A percentile compares a stretch with the other conserved stretches of the same genome.
Evolutionary conservation across 371 early-diverging fungal genomes (phyloP).

Genomic region (Mucor plumbeus): DNA sequence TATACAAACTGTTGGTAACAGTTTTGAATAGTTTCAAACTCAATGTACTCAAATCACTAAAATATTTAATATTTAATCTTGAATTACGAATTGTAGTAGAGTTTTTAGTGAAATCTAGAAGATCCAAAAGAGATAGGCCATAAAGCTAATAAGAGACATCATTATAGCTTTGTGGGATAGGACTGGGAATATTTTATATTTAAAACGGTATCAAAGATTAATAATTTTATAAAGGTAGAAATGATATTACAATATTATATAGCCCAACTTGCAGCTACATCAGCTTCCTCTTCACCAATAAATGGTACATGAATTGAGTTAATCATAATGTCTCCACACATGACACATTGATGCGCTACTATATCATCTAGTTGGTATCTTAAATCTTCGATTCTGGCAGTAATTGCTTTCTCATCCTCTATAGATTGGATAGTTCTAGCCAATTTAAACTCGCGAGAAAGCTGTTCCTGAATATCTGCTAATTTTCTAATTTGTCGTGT

Average conservation of each 20-base stretch:
- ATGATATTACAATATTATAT: conserved; percentile 33
- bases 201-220: too few species aligned
- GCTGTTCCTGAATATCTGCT: conserved; percentile 66
- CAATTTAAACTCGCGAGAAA: conserved; percentile 47
- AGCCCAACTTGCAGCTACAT: conserved; percentile 56
- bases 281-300: conserved; percentile 58
- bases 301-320: conserved; percentile 77
- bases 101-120: too few species aligned
- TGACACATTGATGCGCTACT: conserved; percentile 82
- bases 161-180: too few species aligned
- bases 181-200: too few species aligned
- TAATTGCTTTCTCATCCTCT: conserved; percentile 30
- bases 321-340: conserved; percentile 92
- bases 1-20: too few species aligned
- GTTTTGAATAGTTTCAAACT: too few species aligned
- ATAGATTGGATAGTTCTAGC: conserved; percentile 16
- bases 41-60: too few species aligned
- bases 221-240: not conserved
- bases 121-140: too few species aligned
- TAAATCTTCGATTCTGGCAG: conserved; percentile 26
- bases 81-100: too few species aligned
- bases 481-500: conserved; percentile 46
- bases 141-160: too few species aligned
- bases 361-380: conserved; percentile 78
- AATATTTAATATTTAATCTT: too few species aligned